These are phyloP conservation scores for Sclerotinia glacialis DNA, from an alignment of 2,329 filamentous ascomycete genomes.

Conservation along the genomic window DNA sequence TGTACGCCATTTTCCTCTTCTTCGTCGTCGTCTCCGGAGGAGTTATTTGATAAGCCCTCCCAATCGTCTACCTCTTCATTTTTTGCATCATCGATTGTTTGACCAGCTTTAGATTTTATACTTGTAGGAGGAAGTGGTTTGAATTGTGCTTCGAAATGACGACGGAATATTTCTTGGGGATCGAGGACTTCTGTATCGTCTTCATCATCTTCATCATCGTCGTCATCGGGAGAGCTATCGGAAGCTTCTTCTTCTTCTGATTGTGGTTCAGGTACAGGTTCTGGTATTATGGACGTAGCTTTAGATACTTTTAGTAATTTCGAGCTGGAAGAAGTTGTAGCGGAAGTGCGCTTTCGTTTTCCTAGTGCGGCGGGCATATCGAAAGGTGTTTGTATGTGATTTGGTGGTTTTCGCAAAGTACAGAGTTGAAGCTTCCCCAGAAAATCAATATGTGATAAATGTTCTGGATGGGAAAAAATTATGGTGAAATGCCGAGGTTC, in stretches of 20 bases:
- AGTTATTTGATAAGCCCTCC: slow-evolving; percentile 54
- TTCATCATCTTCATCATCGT: slow-evolving; percentile 23
- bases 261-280: not conserved
- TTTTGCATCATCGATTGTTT: slow-evolving; percentile 34
- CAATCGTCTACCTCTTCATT: slow-evolving; percentile 51
- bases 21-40: not conserved
- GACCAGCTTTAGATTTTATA: slow-evolving; percentile 20
- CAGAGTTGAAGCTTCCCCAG: slow-evolving; percentile 4
- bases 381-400: slow-evolving; percentile 4
- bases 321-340: slow-evolving; percentile 34
- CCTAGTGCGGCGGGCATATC: slow-evolving; percentile 42
- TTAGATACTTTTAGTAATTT: slow-evolving; percentile 5
- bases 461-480: slow-evolving; percentile 9
- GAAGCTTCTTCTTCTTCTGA: slow-evolving; percentile 17
- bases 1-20: slow-evolving; percentile 44
- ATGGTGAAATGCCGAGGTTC: not conserved
- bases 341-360: slow-evolving; percentile 49
- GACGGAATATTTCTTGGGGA: slow-evolving; percentile 72
- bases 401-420: slow-evolving; percentile 4
- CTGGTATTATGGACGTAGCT: not conserved
- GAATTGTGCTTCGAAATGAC: slow-evolving; percentile 87
- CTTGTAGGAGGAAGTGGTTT: slow-evolving; percentile 58
- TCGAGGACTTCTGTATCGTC: slow-evolving; percentile 41
- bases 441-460: slow-evolving; percentile 22
- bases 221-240: not conserved